Evolutionary conservation across 2,329 filamentous ascomycete genomes (phyloP).

Genomic region (Didymella pinodella): DNA sequence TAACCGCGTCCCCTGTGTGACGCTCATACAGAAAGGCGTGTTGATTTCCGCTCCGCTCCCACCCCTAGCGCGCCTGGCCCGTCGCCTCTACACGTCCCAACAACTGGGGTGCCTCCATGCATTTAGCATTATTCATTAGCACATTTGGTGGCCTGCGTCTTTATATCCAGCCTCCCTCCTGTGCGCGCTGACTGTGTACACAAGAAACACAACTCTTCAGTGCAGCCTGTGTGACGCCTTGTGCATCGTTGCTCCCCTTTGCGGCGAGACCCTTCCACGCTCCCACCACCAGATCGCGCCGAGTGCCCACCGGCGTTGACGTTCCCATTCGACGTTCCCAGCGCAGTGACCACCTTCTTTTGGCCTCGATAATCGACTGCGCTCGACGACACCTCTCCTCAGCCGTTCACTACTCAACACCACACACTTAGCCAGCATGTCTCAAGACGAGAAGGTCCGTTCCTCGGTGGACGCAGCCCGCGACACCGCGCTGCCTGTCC

Average conservation of each 20-base stretch:
- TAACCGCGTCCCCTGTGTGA: conserved; percentile 27
- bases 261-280: conserved; percentile 27
- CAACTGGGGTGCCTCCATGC: conserved; percentile 23
- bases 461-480: conserved; percentile 79
- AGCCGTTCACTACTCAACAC: conserved; percentile 31
- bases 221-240: conserved; percentile 37
- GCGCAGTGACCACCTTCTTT: conserved; percentile 32
- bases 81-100: conserved; percentile 35
- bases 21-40: conserved; percentile 18
- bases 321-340: conserved; percentile 26
- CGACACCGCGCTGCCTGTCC: conserved; percentile 66
- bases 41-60: conserved; percentile 44
- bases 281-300: conserved; percentile 35
- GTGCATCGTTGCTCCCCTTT: conserved; percentile 27
- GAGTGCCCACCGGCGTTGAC: conserved; percentile 24
- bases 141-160: conserved; percentile 20
- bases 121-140: background rate
- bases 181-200: conserved; percentile 27
- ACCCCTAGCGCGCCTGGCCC: conserved; percentile 41
- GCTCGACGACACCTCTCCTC: conserved; percentile 26
- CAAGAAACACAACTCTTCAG: conserved; percentile 33
- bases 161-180: conserved; percentile 34
- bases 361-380: conserved; percentile 23
- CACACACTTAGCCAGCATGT: conserved; percentile 58
- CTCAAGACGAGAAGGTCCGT: conserved; percentile 76